Conservation (phyloP, 176 grass and related monocot genomes). For the Dendrocalamus sinicus region DNA sequence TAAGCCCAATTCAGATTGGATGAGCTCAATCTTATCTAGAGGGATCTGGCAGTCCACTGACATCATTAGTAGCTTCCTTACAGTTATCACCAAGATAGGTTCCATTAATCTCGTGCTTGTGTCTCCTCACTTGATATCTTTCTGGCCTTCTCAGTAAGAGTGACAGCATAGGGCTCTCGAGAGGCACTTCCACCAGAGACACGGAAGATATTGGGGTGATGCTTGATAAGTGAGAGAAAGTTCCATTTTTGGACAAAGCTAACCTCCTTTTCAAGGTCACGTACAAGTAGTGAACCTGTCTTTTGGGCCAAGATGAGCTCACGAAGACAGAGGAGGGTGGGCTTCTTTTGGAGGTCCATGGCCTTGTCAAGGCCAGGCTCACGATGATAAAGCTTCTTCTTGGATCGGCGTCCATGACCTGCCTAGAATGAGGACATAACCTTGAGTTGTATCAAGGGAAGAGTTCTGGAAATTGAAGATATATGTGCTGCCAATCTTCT, state of each 20-base stretch:
- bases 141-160: slow-evolving; percentile 70
- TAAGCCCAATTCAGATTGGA: slow-evolving; percentile 68
- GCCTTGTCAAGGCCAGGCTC: slow-evolving; percentile 76
- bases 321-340: slow-evolving; percentile 60
- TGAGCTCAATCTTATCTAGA: slow-evolving; percentile 82
- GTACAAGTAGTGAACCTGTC: slow-evolving; percentile 63
- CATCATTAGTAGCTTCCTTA: slow-evolving; percentile 87
- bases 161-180: slow-evolving; percentile 63
- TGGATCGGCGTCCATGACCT: slow-evolving; percentile 58
- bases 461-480: background rate
- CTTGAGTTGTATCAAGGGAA: slow-evolving; percentile 44
- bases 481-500: slow-evolving; percentile 17
- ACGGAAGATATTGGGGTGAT: slow-evolving; percentile 68
- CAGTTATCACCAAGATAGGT: slow-evolving; percentile 73
- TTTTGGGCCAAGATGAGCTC: slow-evolving; percentile 62
- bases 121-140: slow-evolving; percentile 67
- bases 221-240: slow-evolving; percentile 70
- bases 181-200: slow-evolving; percentile 61
- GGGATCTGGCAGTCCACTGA: slow-evolving; percentile 84
- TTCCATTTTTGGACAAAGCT: slow-evolving; percentile 88
- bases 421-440: slow-evolving; percentile 60
- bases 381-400: slow-evolving; percentile 90
- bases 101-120: slow-evolving; percentile 65
- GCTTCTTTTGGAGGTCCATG: slow-evolving; percentile 88
- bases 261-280: slow-evolving; percentile 85